These are phyloP conservation scores for Penicillium occitanis DNA, from an alignment of 2,329 filamentous ascomycete genomes.

Conservation along the genomic window DNA sequence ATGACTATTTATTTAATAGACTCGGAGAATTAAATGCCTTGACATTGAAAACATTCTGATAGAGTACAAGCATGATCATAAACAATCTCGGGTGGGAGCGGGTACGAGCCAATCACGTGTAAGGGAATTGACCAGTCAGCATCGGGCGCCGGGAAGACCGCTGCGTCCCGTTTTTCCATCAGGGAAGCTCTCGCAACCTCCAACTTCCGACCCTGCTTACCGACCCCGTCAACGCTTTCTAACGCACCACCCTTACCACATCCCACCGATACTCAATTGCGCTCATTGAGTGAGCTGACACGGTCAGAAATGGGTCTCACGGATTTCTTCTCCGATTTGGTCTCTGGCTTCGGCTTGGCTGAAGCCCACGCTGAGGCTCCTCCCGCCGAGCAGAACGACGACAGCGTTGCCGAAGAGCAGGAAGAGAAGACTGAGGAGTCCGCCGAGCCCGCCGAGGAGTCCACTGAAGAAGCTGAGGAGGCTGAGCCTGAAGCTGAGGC, in stretches of 20 bases:
- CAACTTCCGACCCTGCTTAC: slow-evolving; percentile 30
- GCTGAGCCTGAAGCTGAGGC: slow-evolving; percentile 43
- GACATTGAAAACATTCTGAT: neutral
- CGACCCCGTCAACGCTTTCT: slow-evolving; percentile 7
- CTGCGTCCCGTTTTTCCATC: slow-evolving; percentile 43
- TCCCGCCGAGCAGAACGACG: slow-evolving; percentile 51
- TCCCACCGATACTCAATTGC: slow-evolving; percentile 29
- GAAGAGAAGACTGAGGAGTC: slow-evolving; percentile 32
- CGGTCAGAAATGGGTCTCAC: slow-evolving; percentile 59
- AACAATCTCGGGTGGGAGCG: slow-evolving; percentile 22
- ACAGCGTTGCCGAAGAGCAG: slow-evolving; percentile 45
- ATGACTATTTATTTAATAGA: neutral
- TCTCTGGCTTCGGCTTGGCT: slow-evolving; percentile 63
- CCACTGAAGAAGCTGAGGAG: slow-evolving; percentile 34
- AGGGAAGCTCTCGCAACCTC: slow-evolving; percentile 36
- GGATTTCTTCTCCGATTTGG: slow-evolving; percentile 64
- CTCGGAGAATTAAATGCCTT: neutral
- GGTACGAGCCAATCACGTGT: slow-evolving; percentile 41
- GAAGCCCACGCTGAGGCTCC: slow-evolving; percentile 63
- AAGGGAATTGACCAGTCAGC: slow-evolving; percentile 38
- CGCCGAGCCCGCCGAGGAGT: slow-evolving; percentile 27
- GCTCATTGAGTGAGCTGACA: slow-evolving; percentile 33
- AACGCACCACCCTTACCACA: slow-evolving; percentile 7
- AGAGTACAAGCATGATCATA: neutral
- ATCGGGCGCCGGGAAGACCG: slow-evolving; percentile 33